Evolutionary conservation across 2,329 filamentous ascomycete genomes (phyloP), one percentile per base, ranked within the genome.

Genomic region (Arachnomyces sp.): DNA sequence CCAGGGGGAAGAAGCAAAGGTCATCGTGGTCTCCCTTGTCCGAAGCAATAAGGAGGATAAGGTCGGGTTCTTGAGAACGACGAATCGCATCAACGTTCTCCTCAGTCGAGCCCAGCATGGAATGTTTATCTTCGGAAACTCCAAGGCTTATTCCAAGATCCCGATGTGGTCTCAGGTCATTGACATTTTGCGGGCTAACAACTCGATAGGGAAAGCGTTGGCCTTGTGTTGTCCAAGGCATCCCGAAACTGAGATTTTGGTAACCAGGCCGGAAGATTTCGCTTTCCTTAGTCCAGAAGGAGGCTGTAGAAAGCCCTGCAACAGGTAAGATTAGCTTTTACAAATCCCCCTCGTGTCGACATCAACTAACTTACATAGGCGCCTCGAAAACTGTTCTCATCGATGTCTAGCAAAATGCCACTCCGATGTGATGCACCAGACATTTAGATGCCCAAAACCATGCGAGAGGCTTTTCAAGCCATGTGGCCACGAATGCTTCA

Each of bases 1-100:
- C 39, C 78, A 86, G 49, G 82, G 81, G 1, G 80, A 86, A 47
- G 81, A 86, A 52, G 76, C 74, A 9, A 77, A 81, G 33, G 62
- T 86, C 12, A 66, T 85, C 1, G 62, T 85, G 1, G 61, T 84
- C 0, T 81, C 76, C 0, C 64, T 85, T 0, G 78, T 83, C 0
- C 72, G 81, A 16, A 82, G 79, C 59, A 86, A 85, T 48, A 42
- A 56, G 0, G 49, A 68, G 3, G 57, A 56, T 3, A 71, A 70
- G 2, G 68, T 71, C 12, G 81, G 81, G 0, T 85, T 84, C 39
- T 63, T 85, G 2, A 70, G 60, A 32, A 77, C 76, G 0, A 60
- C 67, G 0, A 81, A 84, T 47, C 70, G 78, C 0, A 76, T 83
- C 57, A 81, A 83, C 38, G 77, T 82, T 0, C 62, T 82, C 0